Conservation (phyloP, 441 rosid genomes). For the Eutrema salsugineum region DNA sequence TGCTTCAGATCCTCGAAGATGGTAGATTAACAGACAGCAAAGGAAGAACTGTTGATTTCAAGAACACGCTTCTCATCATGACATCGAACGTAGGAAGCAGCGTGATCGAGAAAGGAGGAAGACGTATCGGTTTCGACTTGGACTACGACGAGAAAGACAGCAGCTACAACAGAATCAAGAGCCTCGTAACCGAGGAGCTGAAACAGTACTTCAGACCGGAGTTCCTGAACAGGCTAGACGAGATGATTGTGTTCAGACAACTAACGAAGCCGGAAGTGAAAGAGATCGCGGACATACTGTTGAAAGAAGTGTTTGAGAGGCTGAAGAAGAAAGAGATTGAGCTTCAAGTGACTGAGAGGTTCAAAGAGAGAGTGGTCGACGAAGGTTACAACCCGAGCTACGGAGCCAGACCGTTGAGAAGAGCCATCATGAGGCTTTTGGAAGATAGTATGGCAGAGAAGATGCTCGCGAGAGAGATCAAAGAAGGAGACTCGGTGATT, state of each 20-base stretch:
- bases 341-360: conserved; percentile 45
- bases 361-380: conserved; percentile 38
- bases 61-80: conserved; percentile 95
- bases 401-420: conserved; percentile 55
- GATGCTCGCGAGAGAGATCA: conserved; percentile 41
- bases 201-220: conserved; percentile 51
- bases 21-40: conserved; percentile 98
- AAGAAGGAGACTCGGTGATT: conserved; percentile 44
- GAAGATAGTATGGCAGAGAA: conserved; percentile 51
- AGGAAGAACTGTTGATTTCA: conserved; percentile 98
- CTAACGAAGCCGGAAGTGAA: conserved; percentile 37
- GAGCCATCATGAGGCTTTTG: conserved; percentile 47
- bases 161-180: conserved; percentile 89
- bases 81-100: conserved; percentile 97
- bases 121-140: conserved; percentile 84
- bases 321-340: conserved; percentile 42
- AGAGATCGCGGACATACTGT: conserved; percentile 46
- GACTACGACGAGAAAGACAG: conserved; percentile 93
- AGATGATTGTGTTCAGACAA: conserved; percentile 49
- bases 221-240: conserved; percentile 52
- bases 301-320: conserved; percentile 41
- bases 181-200: conserved; percentile 51
- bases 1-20: conserved; percentile 99
- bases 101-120: conserved; percentile 94
- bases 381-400: conserved; percentile 54